Evolutionary conservation across 257 asterid species (phyloP).

Genomic region (Lycium barbarum): DNA sequence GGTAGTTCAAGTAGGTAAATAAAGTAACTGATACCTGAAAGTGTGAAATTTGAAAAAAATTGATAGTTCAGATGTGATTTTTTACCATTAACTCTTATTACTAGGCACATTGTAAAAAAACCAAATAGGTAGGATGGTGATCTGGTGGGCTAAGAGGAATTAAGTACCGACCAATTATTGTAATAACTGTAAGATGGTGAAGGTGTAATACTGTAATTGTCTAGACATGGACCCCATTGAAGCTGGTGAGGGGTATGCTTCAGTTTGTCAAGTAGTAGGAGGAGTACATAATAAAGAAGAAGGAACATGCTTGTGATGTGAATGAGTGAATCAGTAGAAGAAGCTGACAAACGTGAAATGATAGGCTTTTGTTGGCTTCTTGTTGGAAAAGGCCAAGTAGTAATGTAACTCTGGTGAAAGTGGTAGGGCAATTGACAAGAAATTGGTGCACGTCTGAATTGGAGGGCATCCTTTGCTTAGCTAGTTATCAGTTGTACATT

Average conservation of each 20-base stretch:
- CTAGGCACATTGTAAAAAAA: no score
- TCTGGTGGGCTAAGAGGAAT: no score
- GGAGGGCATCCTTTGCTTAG: not conserved
- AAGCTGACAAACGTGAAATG: not conserved
- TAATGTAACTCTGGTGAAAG: not conserved
- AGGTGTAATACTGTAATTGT: not conserved
- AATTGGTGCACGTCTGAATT: not conserved
- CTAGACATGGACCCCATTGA: not conserved
- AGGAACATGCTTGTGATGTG: not conserved
- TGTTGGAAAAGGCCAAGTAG: not conserved
- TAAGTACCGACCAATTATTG: not conserved
- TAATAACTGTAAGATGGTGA: no score
- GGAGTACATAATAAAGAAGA: not conserved
- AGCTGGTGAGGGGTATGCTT: not conserved
- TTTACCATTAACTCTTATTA: no score
- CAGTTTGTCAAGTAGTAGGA: not conserved
- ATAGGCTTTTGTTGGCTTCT: not conserved
- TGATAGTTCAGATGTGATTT: no score
- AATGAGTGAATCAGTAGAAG: no score
- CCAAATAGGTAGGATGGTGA: no score
- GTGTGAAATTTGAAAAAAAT: no score
- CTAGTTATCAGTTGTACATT: not conserved
- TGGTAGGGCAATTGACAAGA: not conserved
- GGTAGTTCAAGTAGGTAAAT: no score
- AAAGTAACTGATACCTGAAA: no score